A percentile compares a stretch with the other conserved stretches of the same genome.
Evolutionary conservation across 495 filamentous ascomycete genomes (phyloP).

Genomic region (Talaromyces adpressus): DNA sequence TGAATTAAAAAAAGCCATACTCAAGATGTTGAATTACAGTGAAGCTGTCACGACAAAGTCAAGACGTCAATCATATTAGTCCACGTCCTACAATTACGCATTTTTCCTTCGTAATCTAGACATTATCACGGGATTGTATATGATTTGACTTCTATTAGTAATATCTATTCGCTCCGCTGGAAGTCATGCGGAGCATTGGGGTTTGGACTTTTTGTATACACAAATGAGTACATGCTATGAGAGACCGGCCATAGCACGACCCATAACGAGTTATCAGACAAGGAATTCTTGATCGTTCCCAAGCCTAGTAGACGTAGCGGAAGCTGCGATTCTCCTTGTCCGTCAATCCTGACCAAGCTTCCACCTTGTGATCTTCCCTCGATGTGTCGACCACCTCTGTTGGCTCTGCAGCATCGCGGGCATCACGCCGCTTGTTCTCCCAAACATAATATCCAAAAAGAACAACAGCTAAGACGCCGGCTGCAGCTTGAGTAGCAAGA

Average conservation of each 20-base stretch:
- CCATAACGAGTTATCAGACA: too few relatives aligned
- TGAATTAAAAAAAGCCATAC: too few relatives aligned
- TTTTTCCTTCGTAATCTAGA: not conserved
- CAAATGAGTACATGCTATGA: not conserved
- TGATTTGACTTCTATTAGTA: not conserved
- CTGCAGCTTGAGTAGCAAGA: slow-evolving; percentile 39
- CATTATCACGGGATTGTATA: not conserved
- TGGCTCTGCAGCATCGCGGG: not conserved
- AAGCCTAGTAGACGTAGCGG: slow-evolving; percentile 35
- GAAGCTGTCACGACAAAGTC: not conserved
- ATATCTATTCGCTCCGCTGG: not conserved
- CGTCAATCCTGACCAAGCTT: slow-evolving; percentile 33
- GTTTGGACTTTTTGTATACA: not conserved
- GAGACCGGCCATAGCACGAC: not conserved
- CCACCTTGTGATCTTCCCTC: slow-evolving; percentile 19
- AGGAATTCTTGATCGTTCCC: not conserved
- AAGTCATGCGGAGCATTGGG: not conserved
- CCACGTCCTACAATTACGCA: not conserved
- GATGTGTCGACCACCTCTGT: slow-evolving; percentile 12
- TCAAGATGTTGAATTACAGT: not conserved
- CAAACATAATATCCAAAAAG: slow-evolving; percentile 39
- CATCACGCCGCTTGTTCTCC: slow-evolving; percentile 34
- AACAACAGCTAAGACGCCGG: slow-evolving; percentile 28
- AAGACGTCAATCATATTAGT: not conserved
- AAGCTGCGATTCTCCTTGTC: slow-evolving; percentile 34